A percentile compares a stretch with the other conserved stretches of the same genome.
phyloP scores from a whole-genome alignment of 352 stramenopile species.

The Globisporangium splendens region DNA sequence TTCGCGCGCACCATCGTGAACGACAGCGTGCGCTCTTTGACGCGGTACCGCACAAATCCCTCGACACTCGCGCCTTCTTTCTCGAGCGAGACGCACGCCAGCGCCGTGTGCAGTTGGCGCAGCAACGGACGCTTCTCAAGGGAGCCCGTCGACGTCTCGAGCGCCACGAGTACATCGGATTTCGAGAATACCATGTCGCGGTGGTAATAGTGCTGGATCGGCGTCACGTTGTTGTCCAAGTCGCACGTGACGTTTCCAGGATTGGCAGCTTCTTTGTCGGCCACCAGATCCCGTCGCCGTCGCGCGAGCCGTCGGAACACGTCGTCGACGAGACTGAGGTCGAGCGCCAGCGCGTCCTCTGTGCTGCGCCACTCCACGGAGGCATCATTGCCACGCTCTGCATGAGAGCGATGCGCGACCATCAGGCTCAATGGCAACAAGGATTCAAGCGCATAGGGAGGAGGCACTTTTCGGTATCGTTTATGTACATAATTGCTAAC shows the following conservation, averaged over 20 bases:
- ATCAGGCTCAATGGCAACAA: no score
- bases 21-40: constrained; percentile 45
- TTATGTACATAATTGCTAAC: no score
- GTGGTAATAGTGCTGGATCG: constrained; percentile 16
- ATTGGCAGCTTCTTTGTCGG: no score
- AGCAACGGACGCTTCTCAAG: constrained; percentile 54
- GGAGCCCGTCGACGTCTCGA: constrained; percentile 36
- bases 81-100: constrained; percentile 54
- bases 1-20: constrained; percentile 17
- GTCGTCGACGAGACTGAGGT: constrained; percentile 48
- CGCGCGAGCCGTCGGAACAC: constrained; percentile 43
- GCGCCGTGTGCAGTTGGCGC: constrained; percentile 45
- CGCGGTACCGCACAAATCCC: constrained; percentile 45
- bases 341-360: constrained; percentile 36
- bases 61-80: constrained; percentile 45
- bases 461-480: no score
- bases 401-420: no score
- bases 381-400: constrained; percentile 20
- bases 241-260: no score
- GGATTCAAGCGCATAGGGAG: no score
- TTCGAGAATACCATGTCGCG: constrained; percentile 54
- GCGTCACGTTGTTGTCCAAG: constrained; percentile 12
- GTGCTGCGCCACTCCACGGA: constrained; percentile 53
- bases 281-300: not conserved
- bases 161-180: constrained; percentile 41